phyloP scores from a whole-genome alignment of 768 basidiomycete species.

The Mycena galopus region DNA sequence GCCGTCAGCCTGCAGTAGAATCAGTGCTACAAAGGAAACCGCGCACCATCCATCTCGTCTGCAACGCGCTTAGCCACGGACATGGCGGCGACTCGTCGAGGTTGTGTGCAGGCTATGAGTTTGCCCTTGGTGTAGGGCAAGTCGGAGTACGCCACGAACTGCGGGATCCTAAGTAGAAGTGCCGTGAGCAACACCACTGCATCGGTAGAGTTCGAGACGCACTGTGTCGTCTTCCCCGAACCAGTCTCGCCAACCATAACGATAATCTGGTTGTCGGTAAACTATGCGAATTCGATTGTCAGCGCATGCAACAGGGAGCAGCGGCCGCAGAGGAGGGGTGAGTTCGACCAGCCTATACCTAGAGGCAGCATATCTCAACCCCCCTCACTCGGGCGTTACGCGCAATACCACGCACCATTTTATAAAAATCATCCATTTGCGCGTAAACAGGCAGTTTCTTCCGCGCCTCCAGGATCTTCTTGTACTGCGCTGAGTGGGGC shows the following conservation, averaged over 20 bases:
- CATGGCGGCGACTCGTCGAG: slow-evolving; percentile 96
- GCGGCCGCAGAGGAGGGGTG: slow-evolving; percentile 41
- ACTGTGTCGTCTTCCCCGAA: slow-evolving; percentile 97
- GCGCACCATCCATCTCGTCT: slow-evolving; percentile 97
- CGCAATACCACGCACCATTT: slow-evolving; percentile 77
- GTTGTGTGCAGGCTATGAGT: slow-evolving; percentile 96
- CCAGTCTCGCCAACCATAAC: slow-evolving; percentile 96
- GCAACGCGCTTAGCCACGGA: slow-evolving; percentile 98
- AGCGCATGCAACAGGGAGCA: slow-evolving; percentile 42
- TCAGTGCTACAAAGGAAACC: background rate
- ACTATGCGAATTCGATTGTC: slow-evolving; percentile 57
- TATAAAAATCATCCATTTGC: slow-evolving; percentile 94
- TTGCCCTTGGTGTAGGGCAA: slow-evolving; percentile 91
- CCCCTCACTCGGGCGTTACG: slow-evolving; percentile 47
- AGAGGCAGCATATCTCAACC: slow-evolving; percentile 60
- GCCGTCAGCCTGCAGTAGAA: slow-evolving; percentile 16
- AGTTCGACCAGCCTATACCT: slow-evolving; percentile 51
- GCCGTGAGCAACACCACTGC: slow-evolving; percentile 29
- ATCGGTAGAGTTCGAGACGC: slow-evolving; percentile 42
- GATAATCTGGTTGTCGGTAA: slow-evolving; percentile 84
- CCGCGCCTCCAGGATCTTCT: slow-evolving; percentile 85
- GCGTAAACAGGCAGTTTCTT: slow-evolving; percentile 92
- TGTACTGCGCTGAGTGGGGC: slow-evolving; percentile 84
- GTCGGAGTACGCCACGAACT: slow-evolving; percentile 95
- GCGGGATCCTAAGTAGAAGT: slow-evolving; percentile 79